A percentile compares a stretch with the other conserved stretches of the same genome.
These are phyloP conservation scores for Rhizoclosmatium globosum DNA, from an alignment of 192 early-diverging fungal genomes.

Conservation along the genomic window DNA sequence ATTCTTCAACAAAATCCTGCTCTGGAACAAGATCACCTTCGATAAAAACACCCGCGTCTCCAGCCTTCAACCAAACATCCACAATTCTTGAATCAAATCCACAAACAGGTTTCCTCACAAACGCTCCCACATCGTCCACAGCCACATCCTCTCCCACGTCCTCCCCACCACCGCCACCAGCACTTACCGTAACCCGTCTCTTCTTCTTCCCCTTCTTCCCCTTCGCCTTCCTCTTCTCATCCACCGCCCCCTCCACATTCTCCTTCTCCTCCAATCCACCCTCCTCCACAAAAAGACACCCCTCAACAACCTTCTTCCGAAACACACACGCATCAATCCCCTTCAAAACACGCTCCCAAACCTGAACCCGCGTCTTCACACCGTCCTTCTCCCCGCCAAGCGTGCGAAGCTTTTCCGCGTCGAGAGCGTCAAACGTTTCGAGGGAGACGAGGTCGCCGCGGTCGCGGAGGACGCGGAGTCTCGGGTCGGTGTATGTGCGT, in stretches of 20 bases:
- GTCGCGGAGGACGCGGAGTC: not conserved
- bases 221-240: not conserved
- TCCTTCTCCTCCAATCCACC: constrained; percentile 7
- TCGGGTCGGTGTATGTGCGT: not conserved
- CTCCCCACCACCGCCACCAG: not conserved
- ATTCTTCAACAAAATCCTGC: not conserved
- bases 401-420: not conserved
- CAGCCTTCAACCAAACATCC: not conserved
- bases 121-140: not conserved
- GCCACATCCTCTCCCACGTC: not conserved
- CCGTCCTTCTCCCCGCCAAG: not conserved
- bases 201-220: constrained; percentile 7
- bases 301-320: constrained; percentile 2
- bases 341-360: not conserved
- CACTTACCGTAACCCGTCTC: not conserved
- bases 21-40: not conserved
- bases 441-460: constrained; percentile 12
- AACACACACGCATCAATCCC: not conserved
- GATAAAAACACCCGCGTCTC: not conserved
- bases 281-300: not conserved
- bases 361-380: not conserved
- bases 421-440: constrained; percentile 25
- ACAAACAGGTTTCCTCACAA: constrained; percentile 9
- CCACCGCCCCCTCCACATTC: not conserved
- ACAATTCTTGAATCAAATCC: constrained; percentile 35